These are phyloP conservation scores for Fagopyrum tataricum DNA, from an alignment of 148 eudicot genomes.

Conservation along the genomic window DNA sequence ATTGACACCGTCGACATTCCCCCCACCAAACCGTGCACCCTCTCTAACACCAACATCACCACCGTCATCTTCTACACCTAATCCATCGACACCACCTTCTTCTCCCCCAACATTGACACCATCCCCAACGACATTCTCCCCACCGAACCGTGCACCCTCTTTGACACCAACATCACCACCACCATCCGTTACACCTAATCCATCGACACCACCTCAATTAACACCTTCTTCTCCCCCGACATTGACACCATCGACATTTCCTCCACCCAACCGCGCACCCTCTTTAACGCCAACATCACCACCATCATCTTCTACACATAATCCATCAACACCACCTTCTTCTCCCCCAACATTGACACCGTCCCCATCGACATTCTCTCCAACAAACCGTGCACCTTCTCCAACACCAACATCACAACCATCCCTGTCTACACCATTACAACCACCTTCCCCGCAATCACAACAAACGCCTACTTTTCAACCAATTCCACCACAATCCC, in stretches of 20 bases:
- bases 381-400: neutral
- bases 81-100: too few relatives aligned
- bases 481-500: slow-evolving; percentile 5
- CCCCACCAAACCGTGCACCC: too few relatives aligned
- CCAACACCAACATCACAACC: neutral
- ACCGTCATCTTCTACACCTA: too few relatives aligned
- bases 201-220: too few relatives aligned
- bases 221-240: too few relatives aligned
- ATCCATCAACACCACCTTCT: neutral
- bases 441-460: neutral
- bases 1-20: too few relatives aligned
- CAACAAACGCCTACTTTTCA: neutral
- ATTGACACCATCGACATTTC: too few relatives aligned
- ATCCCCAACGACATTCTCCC: too few relatives aligned
- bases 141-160: too few relatives aligned
- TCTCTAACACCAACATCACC: too few relatives aligned
- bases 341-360: neutral
- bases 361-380: neutral
- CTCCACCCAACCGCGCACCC: neutral
- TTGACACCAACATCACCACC: neutral
- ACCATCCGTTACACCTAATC: neutral
- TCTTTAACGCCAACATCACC: neutral
- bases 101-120: too few relatives aligned
- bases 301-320: neutral
- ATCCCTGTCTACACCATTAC: neutral